Conservation (phyloP, 306 rosid genomes). For the Sophora flavescens region DNA sequence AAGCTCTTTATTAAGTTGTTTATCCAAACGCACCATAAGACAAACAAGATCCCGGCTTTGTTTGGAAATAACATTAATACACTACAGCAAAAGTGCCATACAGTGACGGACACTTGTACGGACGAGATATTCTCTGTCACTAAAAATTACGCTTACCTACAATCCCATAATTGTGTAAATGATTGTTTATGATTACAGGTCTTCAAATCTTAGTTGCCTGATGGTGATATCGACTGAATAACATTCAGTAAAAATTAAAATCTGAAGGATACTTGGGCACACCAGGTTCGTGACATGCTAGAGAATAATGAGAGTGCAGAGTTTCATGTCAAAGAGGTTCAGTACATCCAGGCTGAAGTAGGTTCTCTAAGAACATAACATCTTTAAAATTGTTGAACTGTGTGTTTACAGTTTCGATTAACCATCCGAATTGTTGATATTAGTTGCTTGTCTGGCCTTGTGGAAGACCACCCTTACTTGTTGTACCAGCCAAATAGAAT, state of each 20-base stretch:
- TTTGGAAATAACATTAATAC: too few species aligned
- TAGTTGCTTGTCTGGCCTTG: neutral
- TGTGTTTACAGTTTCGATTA: constrained; percentile 18
- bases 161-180: too few species aligned
- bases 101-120: too few species aligned
- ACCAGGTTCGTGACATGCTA: constrained; percentile 91
- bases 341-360: constrained; percentile 99
- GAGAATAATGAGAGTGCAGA: constrained; percentile 94
- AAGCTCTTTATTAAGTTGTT: too few species aligned
- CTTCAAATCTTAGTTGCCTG: too few species aligned
- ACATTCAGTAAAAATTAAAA: constrained; percentile 82
- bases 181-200: too few species aligned
- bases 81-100: too few species aligned
- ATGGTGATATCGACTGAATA: constrained; percentile 92
- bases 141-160: too few species aligned
- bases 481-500: constrained; percentile 1
- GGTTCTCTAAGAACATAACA: constrained; percentile 44
- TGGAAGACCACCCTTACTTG: neutral
- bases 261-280: constrained; percentile 95
- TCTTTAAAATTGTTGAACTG: constrained; percentile 37
- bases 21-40: too few species aligned
- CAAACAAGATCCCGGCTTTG: too few species aligned
- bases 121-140: too few species aligned
- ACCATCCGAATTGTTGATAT: constrained; percentile 21
- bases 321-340: constrained; percentile 95